A percentile compares a stretch with the other conserved stretches of the same genome.
phyloP scores from a whole-genome alignment of 306 rosid species.

The Aeschynomene evenia region DNA sequence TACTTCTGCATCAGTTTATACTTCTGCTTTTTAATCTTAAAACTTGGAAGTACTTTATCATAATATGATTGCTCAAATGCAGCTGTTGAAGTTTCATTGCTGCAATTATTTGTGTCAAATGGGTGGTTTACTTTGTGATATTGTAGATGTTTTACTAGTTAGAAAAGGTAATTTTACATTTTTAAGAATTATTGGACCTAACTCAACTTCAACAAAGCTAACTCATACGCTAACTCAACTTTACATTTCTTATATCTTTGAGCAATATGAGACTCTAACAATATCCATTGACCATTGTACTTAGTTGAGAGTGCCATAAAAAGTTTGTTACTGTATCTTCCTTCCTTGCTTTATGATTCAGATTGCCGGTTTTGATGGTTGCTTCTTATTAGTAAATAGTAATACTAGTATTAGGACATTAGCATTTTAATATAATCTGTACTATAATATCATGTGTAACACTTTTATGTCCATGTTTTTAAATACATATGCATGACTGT shows the following conservation, averaged over 20 bases:
- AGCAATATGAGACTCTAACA: too few species aligned
- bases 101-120: not conserved
- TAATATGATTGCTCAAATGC: too few species aligned
- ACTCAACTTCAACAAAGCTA: too few species aligned
- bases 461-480: too few species aligned
- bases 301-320: not conserved
- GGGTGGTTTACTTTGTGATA: not conserved
- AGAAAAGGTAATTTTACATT: not conserved
- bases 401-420: not conserved
- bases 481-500: not conserved
- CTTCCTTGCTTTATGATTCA: not conserved
- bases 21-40: not conserved
- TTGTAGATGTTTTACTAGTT: not conserved
- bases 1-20: not conserved
- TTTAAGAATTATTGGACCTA: too few species aligned
- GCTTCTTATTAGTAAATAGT: not conserved
- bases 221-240: too few species aligned
- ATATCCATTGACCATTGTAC: too few species aligned
- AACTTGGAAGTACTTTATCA: too few species aligned
- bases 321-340: not conserved
- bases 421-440: not conserved
- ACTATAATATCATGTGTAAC: not conserved
- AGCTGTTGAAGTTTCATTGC: constrained; percentile 2
- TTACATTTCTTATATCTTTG: too few species aligned
- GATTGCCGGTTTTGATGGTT: not conserved